phyloP scores from a whole-genome alignment of 108 stramenopile genomes.

The Licmophora abbreviata region DNA sequence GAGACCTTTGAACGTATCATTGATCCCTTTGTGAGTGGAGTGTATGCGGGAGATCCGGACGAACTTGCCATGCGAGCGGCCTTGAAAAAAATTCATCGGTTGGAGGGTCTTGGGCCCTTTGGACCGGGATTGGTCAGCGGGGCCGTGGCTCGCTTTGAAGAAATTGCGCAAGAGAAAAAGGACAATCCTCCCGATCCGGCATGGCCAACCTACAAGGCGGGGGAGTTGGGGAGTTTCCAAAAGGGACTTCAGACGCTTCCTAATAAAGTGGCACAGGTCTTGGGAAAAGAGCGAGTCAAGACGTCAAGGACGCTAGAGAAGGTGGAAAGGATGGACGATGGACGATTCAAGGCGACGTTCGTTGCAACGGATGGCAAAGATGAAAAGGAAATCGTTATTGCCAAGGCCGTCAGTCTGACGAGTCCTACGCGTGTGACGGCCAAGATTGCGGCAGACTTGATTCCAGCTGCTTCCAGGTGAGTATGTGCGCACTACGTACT shows the following conservation, averaged over 20 bases:
- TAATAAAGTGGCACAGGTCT: slow-evolving; percentile 55
- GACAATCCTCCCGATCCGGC: slow-evolving; percentile 61
- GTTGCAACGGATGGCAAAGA: slow-evolving; percentile 59
- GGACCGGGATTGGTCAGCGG: too few relatives aligned
- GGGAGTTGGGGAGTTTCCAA: slow-evolving; percentile 83
- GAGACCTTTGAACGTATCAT: slow-evolving; percentile 87
- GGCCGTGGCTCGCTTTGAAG: too few relatives aligned
- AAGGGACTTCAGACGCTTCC: slow-evolving; percentile 81
- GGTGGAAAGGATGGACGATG: slow-evolving; percentile 24
- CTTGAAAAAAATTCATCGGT: slow-evolving; percentile 80
- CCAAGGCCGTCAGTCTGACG: too few relatives aligned
- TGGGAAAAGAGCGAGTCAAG: slow-evolving; percentile 54
- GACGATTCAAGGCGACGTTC: slow-evolving; percentile 58
- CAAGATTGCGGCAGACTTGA: slow-evolving; percentile 68
- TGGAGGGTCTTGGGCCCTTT: slow-evolving; percentile 69
- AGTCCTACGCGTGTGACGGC: too few relatives aligned
- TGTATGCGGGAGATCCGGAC: slow-evolving; percentile 95
- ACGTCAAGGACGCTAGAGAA: slow-evolving; percentile 64
- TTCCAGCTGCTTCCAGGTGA: slow-evolving; percentile 88
- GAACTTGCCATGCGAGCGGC: slow-evolving; percentile 87
- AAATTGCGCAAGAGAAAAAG: slow-evolving; percentile 71
- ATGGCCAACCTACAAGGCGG: slow-evolving; percentile 77
- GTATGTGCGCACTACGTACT: too few relatives aligned
- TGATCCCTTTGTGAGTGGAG: slow-evolving; percentile 95
- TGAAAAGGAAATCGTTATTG: too few relatives aligned